Evolutionary conservation across 495 filamentous ascomycete genomes (phyloP).

Genomic region (Tuber calosporum): DNA sequence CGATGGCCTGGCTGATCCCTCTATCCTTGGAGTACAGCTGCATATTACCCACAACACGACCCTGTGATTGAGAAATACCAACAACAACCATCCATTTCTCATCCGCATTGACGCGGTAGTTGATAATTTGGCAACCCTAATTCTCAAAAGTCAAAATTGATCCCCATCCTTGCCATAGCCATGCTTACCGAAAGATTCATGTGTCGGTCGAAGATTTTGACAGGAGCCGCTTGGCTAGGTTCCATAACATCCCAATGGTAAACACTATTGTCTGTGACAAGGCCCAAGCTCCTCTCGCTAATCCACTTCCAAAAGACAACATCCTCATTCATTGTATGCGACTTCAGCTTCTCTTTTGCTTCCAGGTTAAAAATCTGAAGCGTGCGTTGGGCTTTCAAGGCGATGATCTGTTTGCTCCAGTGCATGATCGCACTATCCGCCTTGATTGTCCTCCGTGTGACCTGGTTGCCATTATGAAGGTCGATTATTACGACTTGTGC

Average conservation of each 20-base stretch:
- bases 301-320: constrained; percentile 99
- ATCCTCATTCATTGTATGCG: constrained; percentile 89
- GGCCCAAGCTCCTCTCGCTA: constrained; percentile 72
- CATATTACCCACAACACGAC: constrained; percentile 89
- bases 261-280: constrained; percentile 82
- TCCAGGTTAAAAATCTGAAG: constrained; percentile 95
- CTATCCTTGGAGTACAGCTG: constrained; percentile 93
- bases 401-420: constrained; percentile 91
- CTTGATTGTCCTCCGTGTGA: constrained; percentile 91
- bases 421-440: constrained; percentile 99
- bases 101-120: constrained; percentile 92
- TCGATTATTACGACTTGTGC: constrained; percentile 96
- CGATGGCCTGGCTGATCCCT: constrained; percentile 94
- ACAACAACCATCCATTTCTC: constrained; percentile 98
- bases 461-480: constrained; percentile 87
- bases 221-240: constrained; percentile 62
- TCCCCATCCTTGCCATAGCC: not conserved
- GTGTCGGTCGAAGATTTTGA: constrained; percentile 89
- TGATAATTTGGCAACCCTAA: constrained; percentile 80
- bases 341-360: constrained; percentile 87
- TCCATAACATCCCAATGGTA: constrained; percentile 98
- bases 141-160: constrained; percentile 26
- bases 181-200: constrained; percentile 68
- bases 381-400: constrained; percentile 87
- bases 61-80: constrained; percentile 86